phyloP scores from a whole-genome alignment of 805 yeast genomes.

The Maudiozyma saulgeensis region DNA sequence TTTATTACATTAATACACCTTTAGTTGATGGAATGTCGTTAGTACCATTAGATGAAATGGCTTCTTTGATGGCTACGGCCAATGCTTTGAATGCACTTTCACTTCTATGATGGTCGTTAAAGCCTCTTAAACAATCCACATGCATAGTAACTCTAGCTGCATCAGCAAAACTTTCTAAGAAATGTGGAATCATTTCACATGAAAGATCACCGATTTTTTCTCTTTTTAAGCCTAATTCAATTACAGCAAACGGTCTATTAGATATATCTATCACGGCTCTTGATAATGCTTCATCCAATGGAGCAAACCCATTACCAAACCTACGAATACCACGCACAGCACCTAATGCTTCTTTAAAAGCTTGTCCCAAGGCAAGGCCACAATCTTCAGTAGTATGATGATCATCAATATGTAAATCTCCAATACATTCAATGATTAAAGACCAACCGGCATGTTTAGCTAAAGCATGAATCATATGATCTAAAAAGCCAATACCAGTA shows the following conservation, averaged over 20 bases:
- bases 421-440: slow-evolving; percentile 75
- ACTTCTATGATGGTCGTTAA: slow-evolving; percentile 92
- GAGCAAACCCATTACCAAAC: slow-evolving; percentile 90
- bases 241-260: slow-evolving; percentile 84
- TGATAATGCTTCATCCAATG: slow-evolving; percentile 90
- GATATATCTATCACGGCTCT: slow-evolving; percentile 95
- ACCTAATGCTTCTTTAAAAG: slow-evolving; percentile 85
- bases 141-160: slow-evolving; percentile 86
- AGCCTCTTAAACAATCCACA: slow-evolving; percentile 88
- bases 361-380: slow-evolving; percentile 83
- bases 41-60: slow-evolving; percentile 71
- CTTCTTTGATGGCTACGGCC: slow-evolving; percentile 85
- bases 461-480: slow-evolving; percentile 95
- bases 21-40: slow-evolving; percentile 93
- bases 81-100: slow-evolving; percentile 95
- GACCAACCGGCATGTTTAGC: slow-evolving; percentile 98
- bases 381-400: slow-evolving; percentile 96
- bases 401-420: slow-evolving; percentile 93
- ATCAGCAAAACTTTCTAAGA: slow-evolving; percentile 86
- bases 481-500: slow-evolving; percentile 91
- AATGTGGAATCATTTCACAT: slow-evolving; percentile 97
- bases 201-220: slow-evolving; percentile 89
- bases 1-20: slow-evolving; percentile 66
- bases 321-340: slow-evolving; percentile 84
- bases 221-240: slow-evolving; percentile 81